Evolutionary conservation across 768 basidiomycete species (phyloP).

Genomic region (Boletus eberwhitei): DNA sequence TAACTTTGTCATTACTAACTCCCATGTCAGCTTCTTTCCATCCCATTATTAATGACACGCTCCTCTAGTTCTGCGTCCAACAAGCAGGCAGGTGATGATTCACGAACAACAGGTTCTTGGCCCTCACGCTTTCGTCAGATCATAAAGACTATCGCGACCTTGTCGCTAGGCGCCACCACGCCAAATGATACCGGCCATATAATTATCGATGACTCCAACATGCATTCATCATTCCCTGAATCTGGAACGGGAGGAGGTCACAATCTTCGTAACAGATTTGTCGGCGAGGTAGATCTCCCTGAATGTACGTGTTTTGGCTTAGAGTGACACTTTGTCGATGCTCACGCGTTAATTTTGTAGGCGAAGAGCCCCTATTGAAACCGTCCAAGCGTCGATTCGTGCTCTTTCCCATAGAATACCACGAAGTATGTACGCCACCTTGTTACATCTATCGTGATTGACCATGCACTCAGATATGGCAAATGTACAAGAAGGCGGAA

Average conservation of each 20-base stretch:
- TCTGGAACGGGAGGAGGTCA: background rate
- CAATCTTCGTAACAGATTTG: conserved; percentile 3
- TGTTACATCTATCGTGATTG: background rate
- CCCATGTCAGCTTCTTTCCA: background rate
- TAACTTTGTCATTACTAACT: background rate
- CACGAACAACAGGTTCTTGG: too few species aligned
- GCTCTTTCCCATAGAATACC: conserved; percentile 88
- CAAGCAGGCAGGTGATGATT: conserved; percentile 4
- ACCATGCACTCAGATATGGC: conserved; percentile 68
- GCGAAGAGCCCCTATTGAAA: conserved; percentile 76
- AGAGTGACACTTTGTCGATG: background rate
- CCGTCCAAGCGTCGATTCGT: conserved; percentile 78
- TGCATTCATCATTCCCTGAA: background rate
- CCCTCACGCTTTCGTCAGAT: conserved; percentile 2
- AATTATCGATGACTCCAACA: background rate
- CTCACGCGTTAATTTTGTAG: conserved; percentile 1
- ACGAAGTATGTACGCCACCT: conserved; percentile 56
- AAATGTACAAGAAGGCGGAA: conserved; percentile 90
- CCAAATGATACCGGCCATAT: background rate
- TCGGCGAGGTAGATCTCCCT: conserved; percentile 19
- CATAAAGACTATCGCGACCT: background rate
- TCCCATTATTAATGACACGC: background rate
- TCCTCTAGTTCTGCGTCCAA: background rate
- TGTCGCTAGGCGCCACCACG: conserved; percentile 8
- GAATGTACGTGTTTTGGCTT: conserved; percentile 11